Percentiles rank a stretch among this genome's conserved stretches.
phyloP scores from a whole-genome alignment of 2,329 filamentous ascomycete genomes.

The Fusarium sp. region DNA sequence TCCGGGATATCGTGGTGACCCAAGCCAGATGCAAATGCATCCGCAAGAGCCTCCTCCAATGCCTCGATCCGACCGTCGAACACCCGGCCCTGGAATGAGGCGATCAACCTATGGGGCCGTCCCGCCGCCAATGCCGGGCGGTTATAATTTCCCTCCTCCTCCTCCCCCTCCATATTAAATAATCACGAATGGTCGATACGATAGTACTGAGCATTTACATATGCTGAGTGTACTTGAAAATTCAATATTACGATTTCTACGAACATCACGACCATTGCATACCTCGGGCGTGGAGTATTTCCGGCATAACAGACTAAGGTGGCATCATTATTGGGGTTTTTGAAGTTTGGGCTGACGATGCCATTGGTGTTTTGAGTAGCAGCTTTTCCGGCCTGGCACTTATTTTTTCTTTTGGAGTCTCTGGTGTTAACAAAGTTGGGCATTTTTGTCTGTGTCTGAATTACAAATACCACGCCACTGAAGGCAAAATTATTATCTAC shows the following conservation, averaged over 20 bases:
- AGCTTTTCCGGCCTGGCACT: conserved; percentile 32
- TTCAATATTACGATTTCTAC: conserved; percentile 45
- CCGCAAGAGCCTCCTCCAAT: conserved; percentile 46
- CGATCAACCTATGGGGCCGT: conserved; percentile 39
- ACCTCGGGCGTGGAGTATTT: conserved; percentile 46
- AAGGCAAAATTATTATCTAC: conserved; percentile 40
- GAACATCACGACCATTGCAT: conserved; percentile 50
- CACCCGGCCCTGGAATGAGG: conserved; percentile 47
- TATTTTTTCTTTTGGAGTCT: conserved; percentile 47
- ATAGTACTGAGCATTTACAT: conserved; percentile 28
- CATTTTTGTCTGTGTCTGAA: conserved; percentile 39
- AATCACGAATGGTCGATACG: conserved; percentile 13
- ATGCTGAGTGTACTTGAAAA: conserved; percentile 28
- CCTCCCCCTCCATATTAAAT: conserved; percentile 38
- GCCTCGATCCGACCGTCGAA: conserved; percentile 44
- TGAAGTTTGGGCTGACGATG: conserved; percentile 44
- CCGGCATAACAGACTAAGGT: conserved; percentile 41
- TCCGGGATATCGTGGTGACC: conserved; percentile 46
- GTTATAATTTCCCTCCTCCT: conserved; percentile 38
- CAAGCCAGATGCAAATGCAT: conserved; percentile 42
- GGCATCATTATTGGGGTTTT: conserved; percentile 44
- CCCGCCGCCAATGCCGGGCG: conserved; percentile 39
- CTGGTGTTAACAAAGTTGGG: conserved; percentile 39
- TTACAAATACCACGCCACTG: conserved; percentile 45
- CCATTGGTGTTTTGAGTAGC: conserved; percentile 42